Conservation (phyloP, 179 eudicot genomes). For the Drosera spatulata region DNA sequence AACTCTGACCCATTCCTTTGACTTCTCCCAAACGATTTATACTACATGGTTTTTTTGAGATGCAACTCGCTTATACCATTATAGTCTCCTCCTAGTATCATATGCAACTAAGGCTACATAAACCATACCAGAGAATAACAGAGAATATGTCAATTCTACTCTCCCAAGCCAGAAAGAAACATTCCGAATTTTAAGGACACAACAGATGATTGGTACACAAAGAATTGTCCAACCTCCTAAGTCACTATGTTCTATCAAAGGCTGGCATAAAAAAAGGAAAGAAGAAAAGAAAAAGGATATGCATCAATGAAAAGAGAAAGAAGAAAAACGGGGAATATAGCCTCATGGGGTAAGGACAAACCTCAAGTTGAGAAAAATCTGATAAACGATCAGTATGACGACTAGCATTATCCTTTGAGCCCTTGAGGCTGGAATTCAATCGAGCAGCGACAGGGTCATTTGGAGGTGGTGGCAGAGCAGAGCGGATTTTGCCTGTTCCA, state of each 20-base stretch:
- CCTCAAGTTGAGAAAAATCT: conserved; percentile 90
- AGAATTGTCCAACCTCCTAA: neutral
- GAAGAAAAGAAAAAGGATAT: neutral
- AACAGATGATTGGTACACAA: neutral
- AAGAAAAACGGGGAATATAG: neutral
- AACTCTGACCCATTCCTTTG: no score
- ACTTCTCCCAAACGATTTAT: no score
- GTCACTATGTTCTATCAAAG: neutral
- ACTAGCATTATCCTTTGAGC: conserved; percentile 39
- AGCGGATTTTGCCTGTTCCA: conserved; percentile 50
- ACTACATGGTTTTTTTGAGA: no score
- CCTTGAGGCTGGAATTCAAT: conserved; percentile 49
- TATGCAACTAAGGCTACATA: no score
- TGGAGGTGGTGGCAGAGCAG: conserved; percentile 96
- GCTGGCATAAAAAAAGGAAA: neutral
- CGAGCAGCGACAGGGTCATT: conserved; percentile 78
- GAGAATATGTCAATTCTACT: neutral
- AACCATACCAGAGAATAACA: conserved; percentile 17
- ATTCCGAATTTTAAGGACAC: neutral
- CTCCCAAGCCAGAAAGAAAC: neutral
- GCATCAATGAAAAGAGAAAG: neutral
- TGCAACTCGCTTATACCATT: no score
- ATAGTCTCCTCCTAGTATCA: no score
- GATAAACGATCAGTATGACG: conserved; percentile 54
- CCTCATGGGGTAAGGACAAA: conserved; percentile 14